Base-by-base conservation (phyloP, 345 rosid genomes). In the Aethionema arabicum region DNA sequence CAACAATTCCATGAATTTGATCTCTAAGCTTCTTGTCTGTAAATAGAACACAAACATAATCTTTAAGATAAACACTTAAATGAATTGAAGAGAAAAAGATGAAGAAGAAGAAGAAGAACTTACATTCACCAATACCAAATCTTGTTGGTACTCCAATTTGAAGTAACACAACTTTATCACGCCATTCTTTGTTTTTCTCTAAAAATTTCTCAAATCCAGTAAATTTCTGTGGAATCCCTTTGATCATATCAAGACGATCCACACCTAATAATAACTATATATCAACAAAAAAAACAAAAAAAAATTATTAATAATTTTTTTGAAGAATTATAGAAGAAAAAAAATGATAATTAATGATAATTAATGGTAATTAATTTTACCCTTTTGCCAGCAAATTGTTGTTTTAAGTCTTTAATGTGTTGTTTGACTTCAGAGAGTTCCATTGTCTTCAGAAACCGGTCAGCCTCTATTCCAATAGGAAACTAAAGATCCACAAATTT, bases 101-200 rank as follows among this genome's bases (percentile, higher is more conserved):
- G 41, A 8, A 11, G 8, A 55, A 56, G 44, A 40, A 21, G 32
- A 27, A n/a, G 3, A 37, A 13, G 30, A 57, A 47, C 84, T 39
- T 89, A 93, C 99, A 93, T 76, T 93, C 99, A 50, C 97, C 97
- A 72, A 93, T 96, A 79, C 91, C 99, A 50, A 95, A 90, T 72
- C 99, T 86, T 63, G 99, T 93, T 48, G 99, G 99, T 73, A 93
- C 96, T 2, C 97, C 99, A 79, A 93, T 93, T 76, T 93, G 99
- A 65, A 93, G 87, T 72, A 93, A 70, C 66, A 87, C 90, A 74
- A 90, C 99, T 77, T 90, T 85, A 39, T 88, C 95, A 53, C 90
- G 96, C 99, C 97, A 93, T 2, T 41, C 30, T 70, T 78, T 65
- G 63, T 93, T 90, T 74, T 93, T 97, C 90, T 87, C 99, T 0